Base-by-base conservation (phyloP, 345 rosid genomes). In the Trapa incisa region DNA sequence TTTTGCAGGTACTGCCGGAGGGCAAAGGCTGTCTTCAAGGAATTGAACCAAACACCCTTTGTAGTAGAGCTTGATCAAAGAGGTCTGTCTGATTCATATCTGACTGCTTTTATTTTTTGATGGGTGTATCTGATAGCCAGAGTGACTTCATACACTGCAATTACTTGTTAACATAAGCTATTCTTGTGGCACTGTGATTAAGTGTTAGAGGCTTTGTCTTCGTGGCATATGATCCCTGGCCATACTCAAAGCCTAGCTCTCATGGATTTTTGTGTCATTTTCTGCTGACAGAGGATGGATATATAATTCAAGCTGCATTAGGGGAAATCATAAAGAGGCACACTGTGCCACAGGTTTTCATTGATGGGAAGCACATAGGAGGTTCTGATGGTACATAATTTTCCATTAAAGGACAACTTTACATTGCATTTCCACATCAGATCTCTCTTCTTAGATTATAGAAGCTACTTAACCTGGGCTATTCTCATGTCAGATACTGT, bases 341-440 rank as follows among this genome's bases (percentile, higher is more conserved):
- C 68, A 93, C 97, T 4, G 98, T 93, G 6, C 98, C 98, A 3
- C 98, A 90, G 65, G 97, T 93, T 47, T 93, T 93, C 82, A 76
- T 93, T 2, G 71, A 88, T 37, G 91, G 95, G 37, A 82, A 90
- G 79, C 95, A 91, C 78, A 74, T 93, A 5, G 98, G 98, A 62
- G 97, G 97, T 69, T 90, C 97, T 45, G 98, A 90, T 43, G 97
- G 97, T 88, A 64, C 38, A 47, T 53, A 45, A 45, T 17, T 15
- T 13, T 47, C 35, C 9, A 6, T 42, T 14, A 1, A 8, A 15
- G 62, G 6, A 58, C 32, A 32, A 35, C 35, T 38, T 58, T 1
- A 43, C 2, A 22, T 13, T 65, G 9, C 65, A 37, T 1, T 64
- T 39, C 47, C 47, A 0, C 3, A 14, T 2, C 6, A 32, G 22